Evolutionary conservation across 768 basidiomycete genomes (phyloP).

Genomic region (Scleroderma citrinum): DNA sequence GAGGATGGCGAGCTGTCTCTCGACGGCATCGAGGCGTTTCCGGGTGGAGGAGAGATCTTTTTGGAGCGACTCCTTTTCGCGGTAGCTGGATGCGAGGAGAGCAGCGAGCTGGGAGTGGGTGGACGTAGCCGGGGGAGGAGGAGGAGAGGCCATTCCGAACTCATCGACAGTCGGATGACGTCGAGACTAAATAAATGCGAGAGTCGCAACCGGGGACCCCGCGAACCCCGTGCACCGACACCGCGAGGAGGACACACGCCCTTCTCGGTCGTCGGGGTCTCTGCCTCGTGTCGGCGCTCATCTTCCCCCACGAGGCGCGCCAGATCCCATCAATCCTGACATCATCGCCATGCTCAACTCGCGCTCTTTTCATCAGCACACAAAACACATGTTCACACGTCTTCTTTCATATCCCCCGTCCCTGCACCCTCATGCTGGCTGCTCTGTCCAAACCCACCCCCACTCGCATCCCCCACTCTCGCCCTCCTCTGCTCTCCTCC

Average conservation of each 20-base stretch:
- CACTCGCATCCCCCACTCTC: too few relatives aligned
- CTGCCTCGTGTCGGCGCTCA: conserved; percentile 30
- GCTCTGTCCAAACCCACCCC: too few relatives aligned
- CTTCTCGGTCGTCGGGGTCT: conserved; percentile 19
- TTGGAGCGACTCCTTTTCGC: conserved; percentile 46
- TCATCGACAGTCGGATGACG: neutral
- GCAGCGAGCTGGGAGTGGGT: conserved; percentile 48
- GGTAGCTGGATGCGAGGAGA: conserved; percentile 49
- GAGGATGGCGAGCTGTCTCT: conserved; percentile 33
- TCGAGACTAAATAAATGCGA: conserved; percentile 14
- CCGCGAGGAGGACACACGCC: too few relatives aligned
- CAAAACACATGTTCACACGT: too few relatives aligned
- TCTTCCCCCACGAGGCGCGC: conserved; percentile 7
- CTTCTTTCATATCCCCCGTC: neutral
- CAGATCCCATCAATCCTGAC: conserved; percentile 1
- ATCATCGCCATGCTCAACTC: conserved; percentile 5
- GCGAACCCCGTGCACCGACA: conserved; percentile 20
- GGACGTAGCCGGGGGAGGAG: conserved; percentile 2
- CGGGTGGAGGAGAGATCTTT: conserved; percentile 38
- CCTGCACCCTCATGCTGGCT: neutral
- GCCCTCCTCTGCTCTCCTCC: too few relatives aligned
- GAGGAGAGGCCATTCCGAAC: neutral
- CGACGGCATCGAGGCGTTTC: conserved; percentile 50
- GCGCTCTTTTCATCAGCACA: neutral
- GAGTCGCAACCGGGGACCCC: conserved; percentile 17